These are phyloP conservation scores for Stachybotrys chlorohalonatus DNA, from an alignment of 2,329 filamentous ascomycete species.

Conservation along the genomic window DNA sequence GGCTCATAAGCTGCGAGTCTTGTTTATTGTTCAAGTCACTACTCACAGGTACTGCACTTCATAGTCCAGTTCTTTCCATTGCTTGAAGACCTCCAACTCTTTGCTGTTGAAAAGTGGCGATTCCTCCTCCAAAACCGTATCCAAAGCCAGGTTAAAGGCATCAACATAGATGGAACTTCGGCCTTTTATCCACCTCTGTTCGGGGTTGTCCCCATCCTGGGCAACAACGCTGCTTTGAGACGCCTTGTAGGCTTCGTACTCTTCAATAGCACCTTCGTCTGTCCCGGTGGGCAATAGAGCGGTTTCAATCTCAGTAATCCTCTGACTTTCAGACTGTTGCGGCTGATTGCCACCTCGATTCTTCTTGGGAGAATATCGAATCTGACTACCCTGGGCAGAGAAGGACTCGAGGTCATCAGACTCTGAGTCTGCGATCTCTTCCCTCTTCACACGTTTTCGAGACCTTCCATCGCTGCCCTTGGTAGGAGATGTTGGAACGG, in stretches of 20 bases:
- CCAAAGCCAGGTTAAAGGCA: constrained; percentile 86
- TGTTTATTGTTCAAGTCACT: background rate
- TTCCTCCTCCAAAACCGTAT: constrained; percentile 85
- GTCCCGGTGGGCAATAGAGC: constrained; percentile 59
- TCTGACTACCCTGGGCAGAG: background rate
- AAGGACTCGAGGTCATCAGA: constrained; percentile 1
- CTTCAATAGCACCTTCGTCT: constrained; percentile 64
- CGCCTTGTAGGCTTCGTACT: constrained; percentile 64
- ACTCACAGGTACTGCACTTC: constrained; percentile 83
- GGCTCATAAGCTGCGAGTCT: background rate
- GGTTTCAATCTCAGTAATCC: constrained; percentile 27
- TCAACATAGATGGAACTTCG: constrained; percentile 93
- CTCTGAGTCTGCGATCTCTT: constrained; percentile 9
- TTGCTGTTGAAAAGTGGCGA: constrained; percentile 75
- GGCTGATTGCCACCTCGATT: background rate
- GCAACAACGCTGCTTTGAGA: constrained; percentile 36
- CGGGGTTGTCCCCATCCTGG: constrained; percentile 23
- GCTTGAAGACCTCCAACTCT: constrained; percentile 66
- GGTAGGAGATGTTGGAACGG: constrained; percentile 1
- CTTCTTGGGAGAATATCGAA: constrained; percentile 6
- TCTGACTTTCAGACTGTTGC: background rate
- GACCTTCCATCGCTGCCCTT: constrained; percentile 12
- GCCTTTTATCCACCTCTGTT: constrained; percentile 55
- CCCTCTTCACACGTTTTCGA: constrained; percentile 20
- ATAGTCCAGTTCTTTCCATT: constrained; percentile 68